Conservation (phyloP, 306 rosid species). For the Ormosia emarginata region DNA sequence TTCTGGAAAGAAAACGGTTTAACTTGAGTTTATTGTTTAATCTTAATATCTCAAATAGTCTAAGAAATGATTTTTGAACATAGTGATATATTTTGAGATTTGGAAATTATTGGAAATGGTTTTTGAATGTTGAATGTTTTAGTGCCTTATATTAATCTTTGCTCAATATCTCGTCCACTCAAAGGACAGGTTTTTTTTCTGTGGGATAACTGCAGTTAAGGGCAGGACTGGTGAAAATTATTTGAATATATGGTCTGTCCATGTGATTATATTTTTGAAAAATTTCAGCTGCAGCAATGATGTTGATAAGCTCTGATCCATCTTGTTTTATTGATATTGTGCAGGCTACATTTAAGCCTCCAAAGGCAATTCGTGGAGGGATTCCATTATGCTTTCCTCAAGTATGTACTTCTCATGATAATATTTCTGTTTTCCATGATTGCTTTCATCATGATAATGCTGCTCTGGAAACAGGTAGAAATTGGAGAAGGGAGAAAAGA, state of each 20-base stretch:
- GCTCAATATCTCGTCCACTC: background rate
- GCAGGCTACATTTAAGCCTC: slow-evolving; percentile 73
- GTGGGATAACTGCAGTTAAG: background rate
- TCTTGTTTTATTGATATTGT: slow-evolving; percentile 16
- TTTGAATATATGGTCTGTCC: background rate
- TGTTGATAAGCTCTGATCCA: background rate
- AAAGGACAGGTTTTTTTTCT: background rate
- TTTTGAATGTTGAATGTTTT: background rate
- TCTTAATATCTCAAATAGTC: background rate
- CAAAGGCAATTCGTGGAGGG: slow-evolving; percentile 83
- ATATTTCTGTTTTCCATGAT: slow-evolving; percentile 24
- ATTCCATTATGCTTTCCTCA: slow-evolving; percentile 90
- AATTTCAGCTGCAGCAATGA: background rate
- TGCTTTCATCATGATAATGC: slow-evolving; percentile 16
- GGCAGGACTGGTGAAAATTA: background rate
- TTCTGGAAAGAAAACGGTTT: background rate
- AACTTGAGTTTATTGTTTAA: background rate
- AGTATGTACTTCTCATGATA: slow-evolving; percentile 44
- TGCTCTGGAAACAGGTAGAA: background rate
- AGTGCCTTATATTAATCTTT: background rate
- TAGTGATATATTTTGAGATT: background rate
- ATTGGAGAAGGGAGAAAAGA: background rate
- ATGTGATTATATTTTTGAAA: slow-evolving; percentile 1
- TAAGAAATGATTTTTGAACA: background rate
- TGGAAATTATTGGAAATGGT: background rate